Conservation (phyloP, 169 alveolate species). For the Cryptosporidium tyzzeri region DNA sequence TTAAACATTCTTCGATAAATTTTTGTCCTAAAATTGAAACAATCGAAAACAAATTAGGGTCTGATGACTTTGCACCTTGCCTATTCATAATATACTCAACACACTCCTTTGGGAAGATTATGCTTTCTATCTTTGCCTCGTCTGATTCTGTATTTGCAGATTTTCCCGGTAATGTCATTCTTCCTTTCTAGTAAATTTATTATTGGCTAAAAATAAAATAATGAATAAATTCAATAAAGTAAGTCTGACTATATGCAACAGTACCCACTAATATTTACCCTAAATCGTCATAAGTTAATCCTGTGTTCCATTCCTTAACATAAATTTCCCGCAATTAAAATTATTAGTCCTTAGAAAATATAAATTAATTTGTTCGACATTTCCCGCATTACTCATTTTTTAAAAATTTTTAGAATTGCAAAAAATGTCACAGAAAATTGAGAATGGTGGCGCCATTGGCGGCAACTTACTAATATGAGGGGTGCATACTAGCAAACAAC, state of each 20-base stretch:
- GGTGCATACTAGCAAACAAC: conserved; percentile 2
- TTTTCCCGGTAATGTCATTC: not conserved
- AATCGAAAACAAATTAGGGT: conserved; percentile 13
- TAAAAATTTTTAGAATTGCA: not conserved
- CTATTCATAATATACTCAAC: conserved; percentile 61
- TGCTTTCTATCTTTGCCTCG: not conserved
- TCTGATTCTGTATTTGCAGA: not conserved
- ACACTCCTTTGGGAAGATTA: conserved; percentile 47
- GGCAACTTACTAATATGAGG: conserved; percentile 1
- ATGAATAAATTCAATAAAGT: too few species aligned
- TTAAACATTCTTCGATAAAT: conserved; percentile 45
- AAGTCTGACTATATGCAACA: not conserved
- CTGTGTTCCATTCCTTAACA: not conserved
- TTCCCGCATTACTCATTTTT: not conserved
- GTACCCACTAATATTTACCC: too few species aligned
- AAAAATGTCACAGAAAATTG: conserved; percentile 2
- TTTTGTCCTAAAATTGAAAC: conserved; percentile 21
- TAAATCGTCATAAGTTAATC: not conserved
- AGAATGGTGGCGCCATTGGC: not conserved
- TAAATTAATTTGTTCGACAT: not conserved
- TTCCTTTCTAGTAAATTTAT: not conserved
- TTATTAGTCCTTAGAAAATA: not conserved
- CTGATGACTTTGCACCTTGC: conserved; percentile 52
- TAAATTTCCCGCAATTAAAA: not conserved
- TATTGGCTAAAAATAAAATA: too few species aligned